These are phyloP conservation scores for Sugiyamaella floridensis DNA, from an alignment of 805 yeast genomes.

Conservation along the genomic window DNA sequence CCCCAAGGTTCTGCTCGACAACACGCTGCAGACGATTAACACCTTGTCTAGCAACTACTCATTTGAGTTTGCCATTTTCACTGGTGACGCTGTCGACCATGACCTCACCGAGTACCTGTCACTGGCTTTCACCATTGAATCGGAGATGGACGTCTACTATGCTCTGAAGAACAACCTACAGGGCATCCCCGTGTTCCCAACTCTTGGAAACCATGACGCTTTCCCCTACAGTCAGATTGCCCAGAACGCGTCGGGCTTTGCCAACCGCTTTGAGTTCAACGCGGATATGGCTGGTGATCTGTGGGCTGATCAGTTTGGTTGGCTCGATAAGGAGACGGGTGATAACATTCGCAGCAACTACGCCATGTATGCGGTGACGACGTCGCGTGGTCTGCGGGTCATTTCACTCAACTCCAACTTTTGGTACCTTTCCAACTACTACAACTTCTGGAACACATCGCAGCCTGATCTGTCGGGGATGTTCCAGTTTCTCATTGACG, in stretches of 20 bases:
- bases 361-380: conserved; percentile 54
- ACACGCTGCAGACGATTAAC: conserved; percentile 42
- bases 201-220: conserved; percentile 65
- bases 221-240: conserved; percentile 68
- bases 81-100: conserved; percentile 71
- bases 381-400: conserved; percentile 46
- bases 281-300: conserved; percentile 42
- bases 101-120: conserved; percentile 41
- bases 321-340: conserved; percentile 36
- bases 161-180: conserved; percentile 46
- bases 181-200: conserved; percentile 52
- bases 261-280: conserved; percentile 40
- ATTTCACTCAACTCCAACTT: conserved; percentile 61
- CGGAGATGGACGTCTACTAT: conserved; percentile 46
- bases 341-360: conserved; percentile 42
- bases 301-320: conserved; percentile 39
- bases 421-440: conserved; percentile 58
- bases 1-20: conserved; percentile 55
- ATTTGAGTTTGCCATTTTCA: conserved; percentile 56
- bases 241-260: conserved; percentile 41
- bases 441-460: conserved; percentile 43
- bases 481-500: conserved; percentile 53
- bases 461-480: conserved; percentile 59
- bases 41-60: conserved; percentile 29
- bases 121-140: conserved; percentile 41